Evolutionary conservation across 140 eudicot species (phyloP), one percentile per base, ranked within the genome.

Genomic region (Erigeron philadelphicus): DNA sequence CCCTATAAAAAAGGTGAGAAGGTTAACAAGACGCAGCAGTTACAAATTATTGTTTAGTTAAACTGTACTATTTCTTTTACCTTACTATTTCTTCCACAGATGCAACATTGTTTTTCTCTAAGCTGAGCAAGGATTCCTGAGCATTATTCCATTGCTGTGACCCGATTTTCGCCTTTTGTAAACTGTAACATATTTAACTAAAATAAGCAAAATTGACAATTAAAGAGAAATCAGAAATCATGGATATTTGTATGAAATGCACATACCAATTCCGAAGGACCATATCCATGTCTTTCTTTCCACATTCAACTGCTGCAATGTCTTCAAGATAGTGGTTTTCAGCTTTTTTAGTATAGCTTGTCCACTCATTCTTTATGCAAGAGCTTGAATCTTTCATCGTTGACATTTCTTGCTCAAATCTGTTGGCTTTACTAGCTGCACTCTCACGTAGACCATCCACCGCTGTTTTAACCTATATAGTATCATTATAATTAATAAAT

Each of bases 91-190:
- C 80, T 64, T 86, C 85, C 11, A 91, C 84, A 7, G 96, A 88
- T 75, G 95, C 88, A 66, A 88, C 87, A 74, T 88, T 91, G 75
- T 76, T 88, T 78, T 82, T 82, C 77, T 91, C 95, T 49, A 91
- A 84, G 72, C 79, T 68, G 7, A 91, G 76, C 82, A 91, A 81
- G 5, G 97, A 91, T 67, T 86, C 87, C 69, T 91, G 89, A 21
- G 97, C 97, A 65, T 71, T 83, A 53, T 73, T 84, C 97, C 97
- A 91, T 35, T 91, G 97, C 64, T 82, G 86, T 40, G 88, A 85
- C 35, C 97, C 95, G 80, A 84, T 69, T 83, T 86, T 85, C 8
- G 88, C 84, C 86, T 88, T 83, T 64, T 82, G 72, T 85, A 88
- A 70, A 78, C 97, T 91, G 81, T 25, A 66, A 57, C 5, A 16